Conservation (phyloP, 2,329 filamentous ascomycete genomes). For the Trichoderma sp. region DNA sequence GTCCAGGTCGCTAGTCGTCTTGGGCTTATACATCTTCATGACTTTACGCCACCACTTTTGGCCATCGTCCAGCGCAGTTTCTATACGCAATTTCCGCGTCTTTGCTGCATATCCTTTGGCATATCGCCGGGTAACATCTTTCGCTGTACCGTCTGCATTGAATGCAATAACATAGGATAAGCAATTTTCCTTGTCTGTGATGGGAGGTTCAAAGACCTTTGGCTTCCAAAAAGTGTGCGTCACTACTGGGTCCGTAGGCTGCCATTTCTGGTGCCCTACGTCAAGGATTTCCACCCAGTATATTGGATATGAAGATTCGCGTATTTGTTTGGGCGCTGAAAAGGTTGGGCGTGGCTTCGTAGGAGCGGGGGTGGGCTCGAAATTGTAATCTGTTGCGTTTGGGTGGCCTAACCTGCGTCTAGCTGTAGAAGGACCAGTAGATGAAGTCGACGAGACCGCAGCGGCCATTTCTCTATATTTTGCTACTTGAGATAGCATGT, state of each 20-base stretch:
- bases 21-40: conserved; percentile 49
- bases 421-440: conserved; percentile 40
- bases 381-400: conserved; percentile 53
- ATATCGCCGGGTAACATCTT: conserved; percentile 87
- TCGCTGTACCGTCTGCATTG: conserved; percentile 73
- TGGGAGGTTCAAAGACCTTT: conserved; percentile 77
- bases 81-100: conserved; percentile 78
- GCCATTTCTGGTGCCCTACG: conserved; percentile 84
- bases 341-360: conserved; percentile 32
- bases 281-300: conserved; percentile 97
- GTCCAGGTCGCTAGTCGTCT: conserved; percentile 63
- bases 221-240: conserved; percentile 76
- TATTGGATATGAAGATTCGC: conserved; percentile 76
- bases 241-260: conserved; percentile 81
- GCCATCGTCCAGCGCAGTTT: conserved; percentile 53
- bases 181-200: conserved; percentile 72
- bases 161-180: conserved; percentile 86
- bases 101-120: conserved; percentile 88
- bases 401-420: conserved; percentile 56
- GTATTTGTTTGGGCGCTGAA: conserved; percentile 48
- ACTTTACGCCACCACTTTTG: conserved; percentile 56
- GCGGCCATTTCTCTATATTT: conserved; percentile 42
- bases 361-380: conserved; percentile 47
- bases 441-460: conserved; percentile 29
- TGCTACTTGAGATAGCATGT: conserved; percentile 28